Evolutionary conservation across 176 grass and related monocot genomes (phyloP).

Genomic region (Oryza glaberrima): DNA sequence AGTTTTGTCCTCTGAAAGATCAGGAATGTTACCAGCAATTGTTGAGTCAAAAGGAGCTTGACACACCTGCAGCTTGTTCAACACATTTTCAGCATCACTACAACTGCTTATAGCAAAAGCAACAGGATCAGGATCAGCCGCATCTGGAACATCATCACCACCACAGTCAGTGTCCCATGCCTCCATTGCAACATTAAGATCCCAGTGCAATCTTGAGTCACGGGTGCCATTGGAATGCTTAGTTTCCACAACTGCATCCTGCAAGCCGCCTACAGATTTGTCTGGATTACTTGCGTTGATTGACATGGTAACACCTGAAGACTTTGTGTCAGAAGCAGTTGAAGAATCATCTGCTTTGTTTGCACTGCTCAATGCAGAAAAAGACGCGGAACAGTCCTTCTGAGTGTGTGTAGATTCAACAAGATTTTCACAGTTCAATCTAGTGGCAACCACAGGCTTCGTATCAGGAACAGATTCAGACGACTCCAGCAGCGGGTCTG

Average conservation of each 20-base stretch:
- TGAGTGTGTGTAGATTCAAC: slow-evolving; percentile 12
- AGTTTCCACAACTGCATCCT: slow-evolving; percentile 40
- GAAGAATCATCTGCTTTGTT: slow-evolving; percentile 26
- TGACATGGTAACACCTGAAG: slow-evolving; percentile 31
- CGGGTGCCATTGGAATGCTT: slow-evolving; percentile 31
- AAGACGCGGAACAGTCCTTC: slow-evolving; percentile 5
- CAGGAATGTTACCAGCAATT: slow-evolving; percentile 22
- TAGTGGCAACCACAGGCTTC: slow-evolving; percentile 13
- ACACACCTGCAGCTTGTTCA: slow-evolving; percentile 22
- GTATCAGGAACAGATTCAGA: slow-evolving; percentile 42
- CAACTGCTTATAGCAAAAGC: slow-evolving; percentile 25
- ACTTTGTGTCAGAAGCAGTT: slow-evolving; percentile 44
- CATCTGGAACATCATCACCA: slow-evolving; percentile 35
- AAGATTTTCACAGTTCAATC: slow-evolving; percentile 11
- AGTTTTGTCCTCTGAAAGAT: slow-evolving; percentile 35
- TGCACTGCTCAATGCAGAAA: slow-evolving; percentile 32
- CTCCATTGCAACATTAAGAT: slow-evolving; percentile 93
- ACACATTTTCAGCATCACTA: slow-evolving; percentile 41
- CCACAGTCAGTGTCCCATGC: slow-evolving; percentile 65
- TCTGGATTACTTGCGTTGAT: slow-evolving; percentile 32
- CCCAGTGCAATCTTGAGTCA: slow-evolving; percentile 89
- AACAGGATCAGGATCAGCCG: slow-evolving; percentile 30
- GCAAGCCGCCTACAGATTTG: slow-evolving; percentile 32
- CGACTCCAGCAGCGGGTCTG: slow-evolving; percentile 22
- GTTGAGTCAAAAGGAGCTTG: slow-evolving; percentile 13